These are phyloP conservation scores for Trametes pubescens DNA, from an alignment of 1,284 basidiomycete species.

Conservation along the genomic window DNA sequence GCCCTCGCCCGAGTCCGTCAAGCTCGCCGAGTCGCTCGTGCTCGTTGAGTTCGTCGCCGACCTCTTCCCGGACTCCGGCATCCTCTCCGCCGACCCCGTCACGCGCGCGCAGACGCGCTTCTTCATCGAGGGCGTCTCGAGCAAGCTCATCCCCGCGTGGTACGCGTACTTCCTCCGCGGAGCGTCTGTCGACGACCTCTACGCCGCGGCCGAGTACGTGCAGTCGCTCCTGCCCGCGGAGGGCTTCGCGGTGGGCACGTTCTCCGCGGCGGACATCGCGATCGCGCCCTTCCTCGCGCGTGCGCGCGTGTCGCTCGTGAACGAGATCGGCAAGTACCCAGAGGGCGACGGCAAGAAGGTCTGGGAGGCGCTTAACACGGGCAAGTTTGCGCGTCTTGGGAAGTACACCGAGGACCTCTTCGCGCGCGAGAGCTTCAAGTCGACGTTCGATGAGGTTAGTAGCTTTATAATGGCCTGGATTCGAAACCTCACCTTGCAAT, in stretches of 20 bases:
- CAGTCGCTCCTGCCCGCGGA: slow-evolving; percentile 42
- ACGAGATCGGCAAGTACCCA: slow-evolving; percentile 28
- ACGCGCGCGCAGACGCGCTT: slow-evolving; percentile 63
- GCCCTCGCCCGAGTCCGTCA: slow-evolving; percentile 63
- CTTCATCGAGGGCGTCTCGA: slow-evolving; percentile 62
- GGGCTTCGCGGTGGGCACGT: slow-evolving; percentile 29
- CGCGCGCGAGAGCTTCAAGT: slow-evolving; percentile 41
- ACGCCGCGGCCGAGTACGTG: slow-evolving; percentile 43
- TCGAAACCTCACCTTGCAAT: not conserved
- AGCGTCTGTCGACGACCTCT: slow-evolving; percentile 52
- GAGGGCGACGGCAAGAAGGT: slow-evolving; percentile 30
- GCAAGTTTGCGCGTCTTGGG: slow-evolving; percentile 41
- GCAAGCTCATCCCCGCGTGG: slow-evolving; percentile 50
- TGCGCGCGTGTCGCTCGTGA: slow-evolving; percentile 18
- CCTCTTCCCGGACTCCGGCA: slow-evolving; percentile 51
- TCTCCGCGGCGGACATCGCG: slow-evolving; percentile 30
- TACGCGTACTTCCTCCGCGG: slow-evolving; percentile 41
- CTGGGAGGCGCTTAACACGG: slow-evolving; percentile 17
- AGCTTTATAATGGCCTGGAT: not conserved
- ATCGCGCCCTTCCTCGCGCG: slow-evolving; percentile 30
- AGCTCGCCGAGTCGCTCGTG: slow-evolving; percentile 68
- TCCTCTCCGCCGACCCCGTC: slow-evolving; percentile 63
- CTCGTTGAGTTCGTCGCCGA: slow-evolving; percentile 71
- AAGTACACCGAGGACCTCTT: slow-evolving; percentile 42
- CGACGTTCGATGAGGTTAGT: slow-evolving; percentile 43